Evolutionary conservation across 225 moss, liverwort and hornwort species (phyloP), one percentile per base, ranked within the genome.

Genomic region (Sphagnum contortum): DNA sequence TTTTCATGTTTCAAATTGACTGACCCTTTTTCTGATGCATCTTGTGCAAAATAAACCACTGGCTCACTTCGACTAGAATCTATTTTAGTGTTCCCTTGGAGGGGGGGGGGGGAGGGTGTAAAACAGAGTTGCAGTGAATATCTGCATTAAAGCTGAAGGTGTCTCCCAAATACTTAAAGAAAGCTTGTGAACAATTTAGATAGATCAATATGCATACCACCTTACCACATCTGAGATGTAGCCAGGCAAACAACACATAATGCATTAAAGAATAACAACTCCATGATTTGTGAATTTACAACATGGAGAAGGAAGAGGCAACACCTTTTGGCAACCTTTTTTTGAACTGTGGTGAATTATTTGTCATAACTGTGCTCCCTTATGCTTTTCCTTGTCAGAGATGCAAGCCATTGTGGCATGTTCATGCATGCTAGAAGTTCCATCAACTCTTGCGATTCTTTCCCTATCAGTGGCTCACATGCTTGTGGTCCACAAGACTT

Each of bases 1-100:
- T 51, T 91, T 81, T 55, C 89, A 94, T 13, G 94, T 91, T 10
- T 89, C 94, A 59, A 94, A 29, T 1, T 29, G 29, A 94, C 64
- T 94, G 91, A 45, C 94, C 94, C 69, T 94, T 94, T 65, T 91
- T 91, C 9, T 91, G 83, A 72, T 89, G 91, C 91, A 94, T 94
- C 73, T 89, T 89, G 81, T 58, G 74, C 49, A 51, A 13, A 70
- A 11, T 63, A 51, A 6, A 13, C 12, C 45, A 14, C 57, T 57
- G 54, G 66, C 10, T 68, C 8, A 48, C 47, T 29, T 29, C 29
- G 0, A 29, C 29, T 29, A 29, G 29, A 29, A 29, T 29, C 29
- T 29, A 29, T 29, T 29, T 29, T 29, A 29, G 29, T 29, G 29
- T 29, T 29, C 1, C 29, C 29, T 29, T 29, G 29, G 29, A 29